phyloP scores from a whole-genome alignment of 495 filamentous ascomycete genomes.

The Xylona heveae region DNA sequence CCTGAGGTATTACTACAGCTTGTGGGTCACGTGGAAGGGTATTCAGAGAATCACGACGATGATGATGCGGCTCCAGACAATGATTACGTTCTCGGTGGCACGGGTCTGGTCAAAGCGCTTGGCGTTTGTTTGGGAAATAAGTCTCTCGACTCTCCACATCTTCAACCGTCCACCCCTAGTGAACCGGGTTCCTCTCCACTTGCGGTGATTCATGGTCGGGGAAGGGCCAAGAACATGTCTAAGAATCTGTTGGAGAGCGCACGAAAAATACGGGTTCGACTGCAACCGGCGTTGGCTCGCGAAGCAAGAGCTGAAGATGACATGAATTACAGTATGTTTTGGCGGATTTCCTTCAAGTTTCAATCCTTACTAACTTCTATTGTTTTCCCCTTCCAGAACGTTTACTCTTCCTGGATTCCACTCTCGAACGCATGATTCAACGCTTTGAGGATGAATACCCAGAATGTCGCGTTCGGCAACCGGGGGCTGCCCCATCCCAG shows the following conservation, averaged over 20 bases:
- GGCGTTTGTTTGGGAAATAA: slow-evolving; percentile 73
- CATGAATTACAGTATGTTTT: slow-evolving; percentile 51
- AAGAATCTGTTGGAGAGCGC: slow-evolving; percentile 71
- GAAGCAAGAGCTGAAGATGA: slow-evolving; percentile 46
- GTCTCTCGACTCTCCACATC: slow-evolving; percentile 29
- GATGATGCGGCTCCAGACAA: slow-evolving; percentile 58
- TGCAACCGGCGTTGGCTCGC: slow-evolving; percentile 69
- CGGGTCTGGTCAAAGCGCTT: slow-evolving; percentile 83
- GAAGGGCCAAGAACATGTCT: slow-evolving; percentile 77
- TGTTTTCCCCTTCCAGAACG: slow-evolving; percentile 37
- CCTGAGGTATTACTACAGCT: slow-evolving; percentile 33
- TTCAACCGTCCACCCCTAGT: slow-evolving; percentile 28
- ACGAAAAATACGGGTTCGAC: slow-evolving; percentile 60
- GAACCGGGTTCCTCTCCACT: too few relatives aligned
- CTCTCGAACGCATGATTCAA: slow-evolving; percentile 72
- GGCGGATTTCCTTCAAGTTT: background rate
- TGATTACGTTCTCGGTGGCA: slow-evolving; percentile 89
- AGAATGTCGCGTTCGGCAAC: slow-evolving; percentile 47
- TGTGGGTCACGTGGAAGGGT: slow-evolving; percentile 32
- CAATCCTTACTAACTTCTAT: background rate
- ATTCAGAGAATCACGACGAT: slow-evolving; percentile 32
- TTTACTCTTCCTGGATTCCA: slow-evolving; percentile 76
- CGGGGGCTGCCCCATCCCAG: slow-evolving; percentile 10
- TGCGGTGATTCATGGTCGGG: slow-evolving; percentile 23
- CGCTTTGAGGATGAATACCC: slow-evolving; percentile 94